phyloP scores from a whole-genome alignment of 768 basidiomycete species.

The Calocera viscosa region DNA sequence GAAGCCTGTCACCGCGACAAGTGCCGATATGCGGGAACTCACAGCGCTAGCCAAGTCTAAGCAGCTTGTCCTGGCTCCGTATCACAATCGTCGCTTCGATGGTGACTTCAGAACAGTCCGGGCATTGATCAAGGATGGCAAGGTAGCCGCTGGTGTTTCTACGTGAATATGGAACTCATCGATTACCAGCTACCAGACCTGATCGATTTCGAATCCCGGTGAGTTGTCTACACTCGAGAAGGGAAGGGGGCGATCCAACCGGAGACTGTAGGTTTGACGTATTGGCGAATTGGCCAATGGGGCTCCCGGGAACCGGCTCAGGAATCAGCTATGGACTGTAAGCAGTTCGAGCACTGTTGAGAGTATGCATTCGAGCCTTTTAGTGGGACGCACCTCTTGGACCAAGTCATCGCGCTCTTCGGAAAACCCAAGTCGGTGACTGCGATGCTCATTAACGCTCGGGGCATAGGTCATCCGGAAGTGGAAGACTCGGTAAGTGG shows the following conservation, averaged over 20 bases:
- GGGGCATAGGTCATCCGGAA: constrained; percentile 9
- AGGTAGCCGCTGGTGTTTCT: background rate
- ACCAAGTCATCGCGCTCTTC: constrained; percentile 10
- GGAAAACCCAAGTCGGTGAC: constrained; percentile 5
- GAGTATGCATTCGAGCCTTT: no score
- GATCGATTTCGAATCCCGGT: constrained; percentile 4
- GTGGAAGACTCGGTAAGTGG: constrained; percentile 8
- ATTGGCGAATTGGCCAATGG: background rate
- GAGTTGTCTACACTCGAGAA: no score
- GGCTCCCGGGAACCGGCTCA: background rate
- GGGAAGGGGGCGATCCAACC: no score
- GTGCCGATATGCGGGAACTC: constrained; percentile 15
- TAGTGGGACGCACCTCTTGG: constrained; percentile 7
- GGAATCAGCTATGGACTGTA: background rate
- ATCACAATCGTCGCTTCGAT: constrained; percentile 18
- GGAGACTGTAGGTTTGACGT: background rate
- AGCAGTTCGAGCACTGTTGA: no score
- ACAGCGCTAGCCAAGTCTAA: constrained; percentile 14
- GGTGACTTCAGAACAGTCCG: constrained; percentile 9
- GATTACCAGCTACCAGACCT: background rate
- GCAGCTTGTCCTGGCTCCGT: constrained; percentile 14
- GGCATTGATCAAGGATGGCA: background rate
- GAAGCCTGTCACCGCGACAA: constrained; percentile 17
- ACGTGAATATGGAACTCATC: background rate
- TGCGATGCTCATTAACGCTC: constrained; percentile 4